Evolutionary conservation across 2,329 filamentous ascomycete genomes (phyloP).

Genomic region (Alternaria alternata): DNA sequence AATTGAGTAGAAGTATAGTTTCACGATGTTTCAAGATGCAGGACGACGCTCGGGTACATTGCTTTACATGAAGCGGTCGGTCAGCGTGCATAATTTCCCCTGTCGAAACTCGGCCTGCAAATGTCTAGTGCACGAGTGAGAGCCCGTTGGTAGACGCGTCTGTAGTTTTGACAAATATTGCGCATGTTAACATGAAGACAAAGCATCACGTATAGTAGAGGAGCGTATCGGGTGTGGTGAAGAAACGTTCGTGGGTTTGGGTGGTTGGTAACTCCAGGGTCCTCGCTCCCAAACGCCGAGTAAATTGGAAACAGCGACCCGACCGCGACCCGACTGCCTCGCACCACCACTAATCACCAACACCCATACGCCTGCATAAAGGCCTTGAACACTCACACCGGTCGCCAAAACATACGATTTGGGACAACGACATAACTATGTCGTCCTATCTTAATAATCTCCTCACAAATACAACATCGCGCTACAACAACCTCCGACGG

Average conservation of each 20-base stretch:
- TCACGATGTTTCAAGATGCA: constrained; percentile 9
- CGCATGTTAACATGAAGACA: neutral
- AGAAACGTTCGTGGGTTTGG: neutral
- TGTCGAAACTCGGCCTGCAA: neutral
- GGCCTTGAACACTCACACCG: neutral
- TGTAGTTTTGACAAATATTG: neutral
- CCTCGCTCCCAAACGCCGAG: constrained; percentile 22
- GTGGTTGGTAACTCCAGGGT: constrained; percentile 1
- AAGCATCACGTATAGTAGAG: neutral
- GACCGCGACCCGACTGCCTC: constrained; percentile 7
- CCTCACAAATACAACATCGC: constrained; percentile 64
- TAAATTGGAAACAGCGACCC: constrained; percentile 24
- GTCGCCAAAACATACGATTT: neutral
- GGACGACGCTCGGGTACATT: neutral
- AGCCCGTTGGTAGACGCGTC: neutral
- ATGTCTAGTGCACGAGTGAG: neutral
- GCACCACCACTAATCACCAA: constrained; percentile 11
- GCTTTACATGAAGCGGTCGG: constrained; percentile 6
- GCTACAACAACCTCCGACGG: constrained; percentile 66
- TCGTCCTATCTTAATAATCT: constrained; percentile 83
- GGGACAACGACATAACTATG: constrained; percentile 31
- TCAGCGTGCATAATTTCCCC: neutral
- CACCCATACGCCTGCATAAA: constrained; percentile 8
- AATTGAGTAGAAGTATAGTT: neutral
- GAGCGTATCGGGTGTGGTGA: neutral